These are phyloP conservation scores for Epichloe bromicola DNA, from an alignment of 2,329 filamentous ascomycete species.

Conservation along the genomic window DNA sequence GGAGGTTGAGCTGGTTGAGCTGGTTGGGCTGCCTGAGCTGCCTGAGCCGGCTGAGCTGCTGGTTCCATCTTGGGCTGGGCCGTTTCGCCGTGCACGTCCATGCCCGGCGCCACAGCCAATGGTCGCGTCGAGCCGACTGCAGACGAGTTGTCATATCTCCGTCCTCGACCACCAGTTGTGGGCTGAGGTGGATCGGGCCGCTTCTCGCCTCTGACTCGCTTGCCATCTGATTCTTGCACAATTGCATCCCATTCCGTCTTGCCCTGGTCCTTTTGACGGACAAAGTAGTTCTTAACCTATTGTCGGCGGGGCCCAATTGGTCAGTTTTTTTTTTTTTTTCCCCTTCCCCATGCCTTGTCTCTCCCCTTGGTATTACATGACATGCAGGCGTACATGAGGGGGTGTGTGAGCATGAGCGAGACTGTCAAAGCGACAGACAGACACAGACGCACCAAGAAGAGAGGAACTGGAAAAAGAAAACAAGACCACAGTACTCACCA, in stretches of 20 bases:
- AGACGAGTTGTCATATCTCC: slow-evolving; percentile 33
- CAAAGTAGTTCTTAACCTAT: slow-evolving; percentile 57
- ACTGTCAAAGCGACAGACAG: neutral
- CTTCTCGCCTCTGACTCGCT: slow-evolving; percentile 42
- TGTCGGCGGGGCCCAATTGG: slow-evolving; percentile 15
- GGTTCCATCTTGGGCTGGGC: slow-evolving; percentile 32
- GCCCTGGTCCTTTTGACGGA: slow-evolving; percentile 46
- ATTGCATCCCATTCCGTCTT: slow-evolving; percentile 48
- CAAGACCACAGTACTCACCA: slow-evolving; percentile 40
- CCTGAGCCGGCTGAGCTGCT: slow-evolving; percentile 9
- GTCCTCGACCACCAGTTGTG: slow-evolving; percentile 32
- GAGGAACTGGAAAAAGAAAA: neutral
- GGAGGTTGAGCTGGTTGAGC: slow-evolving; percentile 10
- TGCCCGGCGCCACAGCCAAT: slow-evolving; percentile 33
- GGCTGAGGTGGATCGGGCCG: slow-evolving; percentile 47
- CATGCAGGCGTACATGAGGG: neutral
- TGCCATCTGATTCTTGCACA: slow-evolving; percentile 46
- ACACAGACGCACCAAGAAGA: neutral
- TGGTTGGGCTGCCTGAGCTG: slow-evolving; percentile 4
- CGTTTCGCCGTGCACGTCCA: slow-evolving; percentile 33
- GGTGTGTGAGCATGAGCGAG: neutral
- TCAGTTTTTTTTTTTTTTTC: neutral
- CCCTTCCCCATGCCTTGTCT: neutral
- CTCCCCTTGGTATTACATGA: slow-evolving; percentile 1
- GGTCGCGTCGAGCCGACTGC: slow-evolving; percentile 22